Conservation (phyloP, 805 yeast genomes). For the Wickerhamomyces kurtzmanii region DNA sequence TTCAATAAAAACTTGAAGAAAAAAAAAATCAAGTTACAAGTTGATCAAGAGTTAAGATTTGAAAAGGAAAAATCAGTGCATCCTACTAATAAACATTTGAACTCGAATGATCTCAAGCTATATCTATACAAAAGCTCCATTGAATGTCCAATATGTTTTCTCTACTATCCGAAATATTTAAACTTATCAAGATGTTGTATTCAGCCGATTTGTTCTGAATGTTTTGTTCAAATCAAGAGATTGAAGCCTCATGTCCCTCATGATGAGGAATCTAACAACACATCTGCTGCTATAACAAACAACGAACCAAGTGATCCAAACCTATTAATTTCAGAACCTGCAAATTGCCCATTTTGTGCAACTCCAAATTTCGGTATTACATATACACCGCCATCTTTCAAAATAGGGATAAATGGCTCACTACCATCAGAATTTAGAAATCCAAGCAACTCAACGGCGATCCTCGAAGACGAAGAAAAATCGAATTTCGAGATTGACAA, state of each 20-base stretch:
- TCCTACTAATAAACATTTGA: conserved; percentile 25
- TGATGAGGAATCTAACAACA: conserved; percentile 33
- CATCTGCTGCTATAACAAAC: conserved; percentile 18
- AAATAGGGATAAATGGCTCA: conserved; percentile 47
- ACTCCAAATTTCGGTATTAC: conserved; percentile 77
- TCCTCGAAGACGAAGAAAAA: conserved; percentile 6
- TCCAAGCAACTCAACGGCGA: conserved; percentile 1
- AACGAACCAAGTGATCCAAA: conserved; percentile 34
- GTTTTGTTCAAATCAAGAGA: conserved; percentile 92
- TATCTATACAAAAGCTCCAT: conserved; percentile 54
- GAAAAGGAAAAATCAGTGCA: conserved; percentile 18
- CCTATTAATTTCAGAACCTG: conserved; percentile 73
- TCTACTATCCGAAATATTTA: conserved; percentile 69
- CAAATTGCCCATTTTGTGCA: conserved; percentile 91
- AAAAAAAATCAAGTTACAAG: conserved; percentile 26
- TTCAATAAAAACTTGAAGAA: conserved; percentile 28
- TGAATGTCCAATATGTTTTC: conserved; percentile 94
- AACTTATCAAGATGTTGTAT: conserved; percentile 82
- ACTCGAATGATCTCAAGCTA: conserved; percentile 35
- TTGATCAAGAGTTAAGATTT: conserved; percentile 22
- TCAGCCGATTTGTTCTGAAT: conserved; percentile 92
- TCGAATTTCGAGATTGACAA: conserved; percentile 6
- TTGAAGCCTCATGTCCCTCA: conserved; percentile 92
- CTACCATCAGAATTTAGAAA: conserved; percentile 32
- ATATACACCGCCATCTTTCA: conserved; percentile 55